phyloP scores from a whole-genome alignment of 169 alveolate genomes.

The Cyclospora cayetanensis region DNA sequence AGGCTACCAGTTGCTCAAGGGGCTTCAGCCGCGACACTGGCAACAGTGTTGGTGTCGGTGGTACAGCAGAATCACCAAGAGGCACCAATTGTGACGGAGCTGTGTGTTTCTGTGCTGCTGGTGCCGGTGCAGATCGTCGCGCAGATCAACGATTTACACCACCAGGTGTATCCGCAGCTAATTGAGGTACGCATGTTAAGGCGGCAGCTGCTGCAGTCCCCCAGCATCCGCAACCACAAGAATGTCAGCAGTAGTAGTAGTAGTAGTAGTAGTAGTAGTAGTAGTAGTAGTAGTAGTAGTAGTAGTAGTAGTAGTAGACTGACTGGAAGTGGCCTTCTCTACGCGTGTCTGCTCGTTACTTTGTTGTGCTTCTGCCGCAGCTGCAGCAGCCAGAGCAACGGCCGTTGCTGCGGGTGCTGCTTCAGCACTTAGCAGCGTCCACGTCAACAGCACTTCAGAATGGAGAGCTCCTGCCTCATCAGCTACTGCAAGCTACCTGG shows the following conservation, averaged over 20 bases:
- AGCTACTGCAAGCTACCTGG: conserved; percentile 14
- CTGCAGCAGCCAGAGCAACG: not conserved
- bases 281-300: not conserved
- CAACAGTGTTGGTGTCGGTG: not conserved
- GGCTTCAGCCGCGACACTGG: not conserved
- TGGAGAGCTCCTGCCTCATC: not conserved
- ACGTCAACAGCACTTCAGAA: conserved; percentile 5
- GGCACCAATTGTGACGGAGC: not conserved
- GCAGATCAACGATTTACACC: not conserved
- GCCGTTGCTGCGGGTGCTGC: conserved; percentile 20
- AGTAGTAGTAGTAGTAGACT: not conserved
- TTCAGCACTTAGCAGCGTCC: conserved; percentile 20
- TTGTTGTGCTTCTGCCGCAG: conserved; percentile 13
- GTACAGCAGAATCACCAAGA: not conserved
- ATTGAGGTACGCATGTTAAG: not conserved
- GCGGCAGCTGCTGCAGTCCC: not conserved
- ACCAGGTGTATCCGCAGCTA: conserved; percentile 46
- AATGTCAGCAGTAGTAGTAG: not conserved
- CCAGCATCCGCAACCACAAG: not conserved
- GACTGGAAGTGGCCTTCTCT: too few relatives aligned
- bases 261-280: not conserved
- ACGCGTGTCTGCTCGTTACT: not conserved
- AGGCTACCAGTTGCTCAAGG: too few relatives aligned
- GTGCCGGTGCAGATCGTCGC: not conserved
- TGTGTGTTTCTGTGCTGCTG: not conserved